Base-by-base conservation (phyloP, 202 grass and related monocot genomes). In the Schoenoplectus tabernaemontani region DNA sequence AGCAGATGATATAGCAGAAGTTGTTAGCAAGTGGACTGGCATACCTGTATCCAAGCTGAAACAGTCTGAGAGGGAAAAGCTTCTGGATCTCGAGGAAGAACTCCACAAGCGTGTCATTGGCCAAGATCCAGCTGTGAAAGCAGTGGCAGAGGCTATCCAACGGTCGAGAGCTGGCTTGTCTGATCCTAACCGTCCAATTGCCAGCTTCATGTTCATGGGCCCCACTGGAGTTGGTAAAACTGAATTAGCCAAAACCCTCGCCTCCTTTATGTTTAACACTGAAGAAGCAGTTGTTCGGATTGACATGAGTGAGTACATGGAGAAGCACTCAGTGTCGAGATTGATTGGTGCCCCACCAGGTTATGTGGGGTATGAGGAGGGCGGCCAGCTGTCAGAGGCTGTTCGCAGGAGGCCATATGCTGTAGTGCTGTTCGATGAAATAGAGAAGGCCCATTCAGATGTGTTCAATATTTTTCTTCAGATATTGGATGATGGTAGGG, bases 161-260 rank as follows among this genome's bases (percentile, higher is more conserved):
- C 86, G 96, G 87, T 98, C 96, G 13, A 98, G 96, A 83, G 96
- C 96, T 76, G 96, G 96, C 64, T 88, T 98, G 13, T 98, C 91
- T 0, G 96, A 98, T 32, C 96, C 96, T 59, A 90, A 98, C 65
- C 91, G 91, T 26, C 96, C 96, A 7, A 98, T 98, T 87, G 91
- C 96, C 32, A 95, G 96, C 67, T 98, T 98, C 90, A 98, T 98
- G 96, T 98, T 98, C 91, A 98, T 98, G 96, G 96, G 91, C 17
- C 96, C 96, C 59, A 98, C 96, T 30, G 91, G 96, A 81, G 96
- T 98, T 66, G 96, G 96, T 63, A 98, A 98, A 92, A 98, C 96
- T n/a, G 96, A 98, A 78, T 73, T 98, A 76, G 96, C 96, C 0
- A 98, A 98, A 84, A 83, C 96, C 39, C 96, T 98, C 63, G 89